Percentiles rank a stretch among this genome's conserved stretches.
These are phyloP conservation scores for Fusarium sp. DNA, from an alignment of 2,329 filamentous ascomycete genomes.

Conservation along the genomic window DNA sequence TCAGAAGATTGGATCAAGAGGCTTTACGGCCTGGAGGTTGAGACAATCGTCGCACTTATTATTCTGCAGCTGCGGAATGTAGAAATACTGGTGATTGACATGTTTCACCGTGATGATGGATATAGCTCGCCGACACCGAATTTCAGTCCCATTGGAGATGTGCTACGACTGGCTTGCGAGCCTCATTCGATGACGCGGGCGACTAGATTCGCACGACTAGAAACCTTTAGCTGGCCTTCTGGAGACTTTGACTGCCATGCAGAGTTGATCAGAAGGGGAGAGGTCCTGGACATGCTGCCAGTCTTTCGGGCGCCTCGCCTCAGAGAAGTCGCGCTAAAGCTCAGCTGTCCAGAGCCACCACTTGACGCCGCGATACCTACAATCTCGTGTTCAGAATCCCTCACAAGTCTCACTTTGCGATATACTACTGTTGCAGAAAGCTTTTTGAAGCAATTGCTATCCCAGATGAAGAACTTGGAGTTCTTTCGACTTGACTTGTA, in stretches of 20 bases:
- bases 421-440: not conserved
- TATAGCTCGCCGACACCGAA: not conserved
- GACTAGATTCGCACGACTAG: not conserved
- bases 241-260: not conserved
- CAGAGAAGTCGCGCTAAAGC: not conserved
- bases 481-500: not conserved
- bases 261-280: not conserved
- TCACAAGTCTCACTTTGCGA: not conserved
- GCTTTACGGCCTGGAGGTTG: fast-evolving
- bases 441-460: not conserved
- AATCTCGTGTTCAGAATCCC: not conserved
- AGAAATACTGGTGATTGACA: not conserved
- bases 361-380: not conserved
- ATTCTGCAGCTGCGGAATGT: not conserved
- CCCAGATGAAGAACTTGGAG: not conserved
- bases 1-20: not conserved
- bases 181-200: not conserved
- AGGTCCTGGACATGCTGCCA: not conserved
- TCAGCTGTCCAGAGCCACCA: not conserved
- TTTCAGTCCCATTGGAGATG: not conserved
- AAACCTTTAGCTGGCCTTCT: not conserved
- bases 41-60: not conserved
- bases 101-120: not conserved
- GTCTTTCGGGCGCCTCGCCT: not conserved
- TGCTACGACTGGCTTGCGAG: not conserved